Percentiles rank a stretch among this genome's conserved stretches.
These are phyloP conservation scores for Xylaria sp. DNA, from an alignment of 495 filamentous ascomycete species.

Conservation along the genomic window DNA sequence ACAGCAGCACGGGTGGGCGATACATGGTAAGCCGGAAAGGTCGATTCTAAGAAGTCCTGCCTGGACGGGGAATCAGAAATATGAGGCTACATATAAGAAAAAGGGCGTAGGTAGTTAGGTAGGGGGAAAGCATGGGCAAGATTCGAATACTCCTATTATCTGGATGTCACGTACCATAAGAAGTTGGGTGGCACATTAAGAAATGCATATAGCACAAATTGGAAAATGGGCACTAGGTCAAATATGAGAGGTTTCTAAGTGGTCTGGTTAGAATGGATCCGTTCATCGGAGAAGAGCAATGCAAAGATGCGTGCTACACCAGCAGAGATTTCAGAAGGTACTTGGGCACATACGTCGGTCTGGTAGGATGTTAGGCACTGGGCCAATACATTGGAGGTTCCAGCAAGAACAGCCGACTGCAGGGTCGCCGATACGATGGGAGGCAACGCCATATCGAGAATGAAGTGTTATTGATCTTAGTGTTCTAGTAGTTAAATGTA, in stretches of 20 bases:
- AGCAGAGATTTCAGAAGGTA: not conserved
- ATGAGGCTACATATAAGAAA: not conserved
- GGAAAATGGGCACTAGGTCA: constrained; percentile 69
- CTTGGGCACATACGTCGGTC: constrained; percentile 56
- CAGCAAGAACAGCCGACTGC: constrained; percentile 73
- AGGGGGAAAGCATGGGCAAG: not conserved
- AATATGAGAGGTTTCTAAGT: constrained; percentile 59
- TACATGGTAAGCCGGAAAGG: constrained; percentile 53
- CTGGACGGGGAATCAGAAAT: constrained; percentile 31
- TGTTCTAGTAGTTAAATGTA: not conserved
- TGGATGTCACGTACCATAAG: constrained; percentile 70
- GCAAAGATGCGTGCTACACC: not conserved
- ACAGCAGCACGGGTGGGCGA: constrained; percentile 46
- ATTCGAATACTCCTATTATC: not conserved
- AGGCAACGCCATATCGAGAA: constrained; percentile 47
- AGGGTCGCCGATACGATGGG: constrained; percentile 70
- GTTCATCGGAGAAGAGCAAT: not conserved
- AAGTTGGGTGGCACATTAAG: constrained; percentile 86
- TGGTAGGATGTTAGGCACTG: constrained; percentile 77
- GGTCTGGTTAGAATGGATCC: constrained; percentile 13
- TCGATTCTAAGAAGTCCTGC: constrained; percentile 60
- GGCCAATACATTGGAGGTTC: constrained; percentile 81
- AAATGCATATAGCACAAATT: constrained; percentile 79
- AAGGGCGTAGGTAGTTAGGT: not conserved
- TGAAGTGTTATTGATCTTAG: not conserved